Conservation (phyloP, 106 monocot species). For the Dioscorea dumetorum region DNA sequence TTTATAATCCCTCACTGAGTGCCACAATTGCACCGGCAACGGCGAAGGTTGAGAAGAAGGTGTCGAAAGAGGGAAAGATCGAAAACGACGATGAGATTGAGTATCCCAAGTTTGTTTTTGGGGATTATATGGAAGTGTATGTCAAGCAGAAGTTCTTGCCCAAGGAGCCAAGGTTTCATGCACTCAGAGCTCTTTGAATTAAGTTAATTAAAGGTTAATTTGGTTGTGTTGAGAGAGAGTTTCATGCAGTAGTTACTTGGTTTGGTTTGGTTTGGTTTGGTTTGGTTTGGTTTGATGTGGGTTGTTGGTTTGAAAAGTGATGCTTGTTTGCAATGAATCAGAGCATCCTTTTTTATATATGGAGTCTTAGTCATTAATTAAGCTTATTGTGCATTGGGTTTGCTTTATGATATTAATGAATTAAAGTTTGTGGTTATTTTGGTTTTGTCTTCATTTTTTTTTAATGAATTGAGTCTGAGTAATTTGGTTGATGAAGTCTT, state of each 20-base stretch:
- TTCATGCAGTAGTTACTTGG: too few species aligned
- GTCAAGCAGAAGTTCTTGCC: slow-evolving; percentile 14
- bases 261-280: too few species aligned
- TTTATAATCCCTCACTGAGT: slow-evolving; percentile 51
- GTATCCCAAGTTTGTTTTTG: slow-evolving; percentile 7
- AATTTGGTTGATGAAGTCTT: too few species aligned
- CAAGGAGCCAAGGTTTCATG: slow-evolving; percentile 11
- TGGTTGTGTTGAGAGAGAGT: neutral
- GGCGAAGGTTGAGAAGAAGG: neutral
- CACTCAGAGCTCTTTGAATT: neutral
- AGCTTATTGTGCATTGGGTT: too few species aligned
- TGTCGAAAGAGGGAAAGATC: neutral
- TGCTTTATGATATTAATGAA: too few species aligned
- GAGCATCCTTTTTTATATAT: too few species aligned
- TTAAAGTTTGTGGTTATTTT: too few species aligned
- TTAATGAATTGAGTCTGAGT: too few species aligned
- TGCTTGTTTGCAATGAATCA: neutral
- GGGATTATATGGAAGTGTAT: slow-evolving; percentile 9
- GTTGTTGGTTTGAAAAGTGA: neutral
- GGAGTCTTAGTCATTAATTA: too few species aligned
- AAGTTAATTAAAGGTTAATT: too few species aligned
- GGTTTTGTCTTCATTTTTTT: too few species aligned
- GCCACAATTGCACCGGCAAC: slow-evolving; percentile 48
- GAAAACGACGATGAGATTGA: neutral
- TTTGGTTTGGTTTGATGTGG: neutral